Evolutionary conservation across 306 rosid species (phyloP), one percentile per base, ranked within the genome.

Genomic region (Lathyrus sativus): DNA sequence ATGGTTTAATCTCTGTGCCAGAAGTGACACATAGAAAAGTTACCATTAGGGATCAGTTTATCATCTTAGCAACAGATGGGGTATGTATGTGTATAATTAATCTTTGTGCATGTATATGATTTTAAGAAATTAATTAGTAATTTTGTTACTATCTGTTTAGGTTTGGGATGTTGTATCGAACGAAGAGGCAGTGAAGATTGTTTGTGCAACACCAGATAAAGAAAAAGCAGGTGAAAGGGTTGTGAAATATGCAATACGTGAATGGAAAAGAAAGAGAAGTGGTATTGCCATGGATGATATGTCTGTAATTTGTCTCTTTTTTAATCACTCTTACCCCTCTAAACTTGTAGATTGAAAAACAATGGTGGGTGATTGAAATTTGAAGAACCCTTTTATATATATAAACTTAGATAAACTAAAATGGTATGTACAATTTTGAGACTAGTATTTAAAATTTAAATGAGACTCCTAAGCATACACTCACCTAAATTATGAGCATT

Each of bases 1-100:
- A 76, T 71, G 96, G 96, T 41, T 77, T 89, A 11, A 81, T 89
- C 44, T 89, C 93, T 66, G 75, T 76, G 68, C 93, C 96, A 31
- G 81, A 82, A 4, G 89, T 89, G 14, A 85, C 81, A 11, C 88
- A 81, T 9, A 87, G 74, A 65, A 76, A 70, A 31, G 68, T 89
- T 44, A 75, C 84, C 53, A 14, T 51, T 62, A 67, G 13, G 39
- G 93, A 89, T 76, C 90, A 83, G 51, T 87, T 87, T 79, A 75
- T 89, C 74, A 87, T 89, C 71, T 55, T 87, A 80, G 96, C 96
- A 66, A 76, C 93, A 14, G 93, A 87, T 78, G 93, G 96, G 84
- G 96, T 89, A 81, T 18, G 26, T 26, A 81, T 33, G 38, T 33
- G 38, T 33, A n/a, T n/a, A n/a, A n/a, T 0, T 33, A 33, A 33